Conservation (phyloP, 2,329 filamentous ascomycete species). For the Drechslerella coelobrocha region DNA sequence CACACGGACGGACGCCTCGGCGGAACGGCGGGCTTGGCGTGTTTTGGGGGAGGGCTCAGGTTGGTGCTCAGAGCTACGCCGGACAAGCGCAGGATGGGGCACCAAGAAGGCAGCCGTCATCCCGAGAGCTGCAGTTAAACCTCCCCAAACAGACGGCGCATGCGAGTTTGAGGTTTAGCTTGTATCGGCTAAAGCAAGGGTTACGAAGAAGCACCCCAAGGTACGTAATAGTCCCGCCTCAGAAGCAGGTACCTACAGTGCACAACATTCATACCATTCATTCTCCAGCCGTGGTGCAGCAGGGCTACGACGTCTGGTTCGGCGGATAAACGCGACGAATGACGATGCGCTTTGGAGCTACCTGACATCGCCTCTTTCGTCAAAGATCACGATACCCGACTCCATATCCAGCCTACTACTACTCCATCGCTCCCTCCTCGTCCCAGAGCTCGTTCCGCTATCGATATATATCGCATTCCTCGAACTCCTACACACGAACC, state of each 20-base stretch:
- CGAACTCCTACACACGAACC: slow-evolving; percentile 5
- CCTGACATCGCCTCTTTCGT: not conserved
- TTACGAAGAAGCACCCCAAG: too few species aligned
- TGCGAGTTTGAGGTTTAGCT: not conserved
- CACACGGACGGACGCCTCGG: not conserved
- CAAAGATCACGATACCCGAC: not conserved
- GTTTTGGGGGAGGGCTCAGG: too few species aligned
- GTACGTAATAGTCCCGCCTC: too few species aligned
- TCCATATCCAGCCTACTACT: too few species aligned
- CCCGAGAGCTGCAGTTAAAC: not conserved
- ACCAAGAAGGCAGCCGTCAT: not conserved
- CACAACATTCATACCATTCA: not conserved
- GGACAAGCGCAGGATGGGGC: slow-evolving; percentile 17
- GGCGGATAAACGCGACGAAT: not conserved
- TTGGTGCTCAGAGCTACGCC: slow-evolving; percentile 35
- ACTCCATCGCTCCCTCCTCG: too few species aligned
- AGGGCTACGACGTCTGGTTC: too few species aligned
- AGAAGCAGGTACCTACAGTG: slow-evolving; percentile 1
- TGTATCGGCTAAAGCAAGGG: not conserved
- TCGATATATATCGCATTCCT: slow-evolving; percentile 14
- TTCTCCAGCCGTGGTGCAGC: not conserved
- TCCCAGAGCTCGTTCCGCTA: not conserved
- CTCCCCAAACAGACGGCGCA: not conserved
- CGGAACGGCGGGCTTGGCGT: too few species aligned
- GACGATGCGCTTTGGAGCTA: not conserved